Evolutionary conservation across 257 asterid species (phyloP).

Genomic region (Solanum medicagineum): DNA sequence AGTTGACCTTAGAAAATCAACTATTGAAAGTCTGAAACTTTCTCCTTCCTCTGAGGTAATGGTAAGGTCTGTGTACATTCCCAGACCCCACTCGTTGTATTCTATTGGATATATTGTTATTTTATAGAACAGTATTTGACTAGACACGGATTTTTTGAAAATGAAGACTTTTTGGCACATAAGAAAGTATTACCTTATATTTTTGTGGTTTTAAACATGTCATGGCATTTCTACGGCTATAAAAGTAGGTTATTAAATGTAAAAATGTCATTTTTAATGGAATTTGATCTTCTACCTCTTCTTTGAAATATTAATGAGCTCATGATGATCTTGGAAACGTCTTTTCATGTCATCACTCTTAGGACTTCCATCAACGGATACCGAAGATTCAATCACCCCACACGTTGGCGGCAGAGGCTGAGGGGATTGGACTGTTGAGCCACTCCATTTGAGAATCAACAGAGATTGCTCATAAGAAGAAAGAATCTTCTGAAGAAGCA

Average conservation of each 20-base stretch:
- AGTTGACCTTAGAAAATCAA: neutral
- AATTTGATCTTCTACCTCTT: conserved; percentile 37
- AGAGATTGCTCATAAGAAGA: conserved; percentile 66
- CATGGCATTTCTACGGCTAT: neutral
- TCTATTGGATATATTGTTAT: neutral
- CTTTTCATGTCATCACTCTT: conserved; percentile 29
- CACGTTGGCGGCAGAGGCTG: conserved; percentile 2
- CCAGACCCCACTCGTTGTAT: too few relatives aligned
- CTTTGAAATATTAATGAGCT: conserved; percentile 21
- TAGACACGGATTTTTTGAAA: neutral
- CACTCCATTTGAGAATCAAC: conserved; percentile 43
- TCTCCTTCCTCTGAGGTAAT: neutral
- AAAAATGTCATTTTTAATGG: neutral
- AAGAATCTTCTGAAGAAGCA: conserved; percentile 53
- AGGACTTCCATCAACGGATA: conserved; percentile 46
- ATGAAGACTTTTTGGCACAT: neutral
- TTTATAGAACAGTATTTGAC: neutral
- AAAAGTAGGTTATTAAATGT: neutral
- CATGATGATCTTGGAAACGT: conserved; percentile 22
- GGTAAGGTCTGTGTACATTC: too few relatives aligned
- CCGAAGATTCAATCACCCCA: conserved; percentile 23
- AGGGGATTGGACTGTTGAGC: conserved; percentile 14
- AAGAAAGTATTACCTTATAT: neutral
- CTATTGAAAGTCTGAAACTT: neutral
- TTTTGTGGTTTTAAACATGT: neutral